These are phyloP conservation scores for Aspergillus versicolor DNA, from an alignment of 2,329 filamentous ascomycete species.

Conservation along the genomic window DNA sequence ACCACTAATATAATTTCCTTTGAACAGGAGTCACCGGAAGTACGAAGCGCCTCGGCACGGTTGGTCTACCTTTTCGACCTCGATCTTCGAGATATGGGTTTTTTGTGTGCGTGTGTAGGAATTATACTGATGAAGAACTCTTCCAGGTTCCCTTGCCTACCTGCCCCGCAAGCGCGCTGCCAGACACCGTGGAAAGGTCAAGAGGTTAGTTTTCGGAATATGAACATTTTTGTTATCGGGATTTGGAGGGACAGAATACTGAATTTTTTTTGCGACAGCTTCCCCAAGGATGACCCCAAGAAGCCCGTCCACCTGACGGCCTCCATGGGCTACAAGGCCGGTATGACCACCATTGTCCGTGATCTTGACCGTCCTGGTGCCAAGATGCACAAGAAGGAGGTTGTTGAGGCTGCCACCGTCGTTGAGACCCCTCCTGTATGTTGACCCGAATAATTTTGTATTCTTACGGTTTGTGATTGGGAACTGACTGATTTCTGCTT, in stretches of 20 bases:
- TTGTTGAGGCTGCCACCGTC: slow-evolving; percentile 84
- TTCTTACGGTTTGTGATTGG: background rate
- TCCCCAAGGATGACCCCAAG: slow-evolving; percentile 99
- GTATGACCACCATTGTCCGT: slow-evolving; percentile 99
- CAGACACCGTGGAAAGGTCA: slow-evolving; percentile 95
- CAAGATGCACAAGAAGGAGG: slow-evolving; percentile 99
- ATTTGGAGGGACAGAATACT: slow-evolving; percentile 23
- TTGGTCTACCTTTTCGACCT: slow-evolving; percentile 65
- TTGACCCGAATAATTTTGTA: slow-evolving; percentile 23
- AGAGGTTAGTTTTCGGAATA: slow-evolving; percentile 69
- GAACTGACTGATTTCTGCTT: background rate
- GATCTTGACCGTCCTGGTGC: slow-evolving; percentile 98
- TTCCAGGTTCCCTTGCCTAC: slow-evolving; percentile 71
- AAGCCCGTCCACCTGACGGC: slow-evolving; percentile 99
- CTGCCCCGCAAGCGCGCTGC: slow-evolving; percentile 88
- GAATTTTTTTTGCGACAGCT: slow-evolving; percentile 57
- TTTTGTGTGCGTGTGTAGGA: slow-evolving; percentile 25
- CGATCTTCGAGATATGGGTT: slow-evolving; percentile 40
- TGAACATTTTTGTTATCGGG: slow-evolving; percentile 2
- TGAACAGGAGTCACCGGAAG: slow-evolving; percentile 59
- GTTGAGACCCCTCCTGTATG: slow-evolving; percentile 95
- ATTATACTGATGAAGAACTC: slow-evolving; percentile 32
- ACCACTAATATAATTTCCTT: slow-evolving; percentile 28
- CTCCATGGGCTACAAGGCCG: slow-evolving; percentile 99
- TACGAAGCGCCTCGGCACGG: slow-evolving; percentile 93